A percentile compares a stretch with the other conserved stretches of the same genome.
Evolutionary conservation across 495 filamentous ascomycete genomes (phyloP).

Genomic region (Daldinia concentrica): DNA sequence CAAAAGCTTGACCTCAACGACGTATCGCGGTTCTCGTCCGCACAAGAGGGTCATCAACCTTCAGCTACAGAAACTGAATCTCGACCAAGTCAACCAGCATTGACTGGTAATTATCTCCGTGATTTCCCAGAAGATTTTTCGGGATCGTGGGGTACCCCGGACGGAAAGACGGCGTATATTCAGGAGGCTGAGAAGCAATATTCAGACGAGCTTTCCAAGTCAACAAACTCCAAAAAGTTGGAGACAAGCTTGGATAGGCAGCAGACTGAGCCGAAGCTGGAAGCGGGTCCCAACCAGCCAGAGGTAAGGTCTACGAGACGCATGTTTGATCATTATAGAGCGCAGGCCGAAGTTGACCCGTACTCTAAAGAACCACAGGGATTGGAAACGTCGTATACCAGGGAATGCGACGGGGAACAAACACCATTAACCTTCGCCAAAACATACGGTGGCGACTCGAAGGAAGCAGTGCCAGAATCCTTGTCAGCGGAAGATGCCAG

Average conservation of each 20-base stretch:
- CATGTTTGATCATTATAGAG: constrained; percentile 18
- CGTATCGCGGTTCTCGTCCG: neutral
- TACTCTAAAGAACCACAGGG: constrained; percentile 52
- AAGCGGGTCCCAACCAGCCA: constrained; percentile 43
- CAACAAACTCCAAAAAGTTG: constrained; percentile 37
- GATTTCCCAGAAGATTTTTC: constrained; percentile 60
- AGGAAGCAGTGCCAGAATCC: constrained; percentile 7
- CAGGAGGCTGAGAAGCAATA: constrained; percentile 40
- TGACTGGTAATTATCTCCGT: constrained; percentile 56
- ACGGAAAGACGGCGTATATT: constrained; percentile 18
- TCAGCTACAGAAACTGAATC: neutral
- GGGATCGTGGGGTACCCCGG: constrained; percentile 45
- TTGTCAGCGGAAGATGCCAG: constrained; percentile 8
- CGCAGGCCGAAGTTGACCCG: constrained; percentile 44
- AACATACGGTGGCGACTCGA: constrained; percentile 38
- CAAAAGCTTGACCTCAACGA: constrained; percentile 10
- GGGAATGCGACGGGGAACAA: constrained; percentile 46
- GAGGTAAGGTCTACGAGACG: constrained; percentile 18
- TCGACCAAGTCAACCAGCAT: constrained; percentile 14
- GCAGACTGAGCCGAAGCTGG: constrained; percentile 29
- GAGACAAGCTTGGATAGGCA: constrained; percentile 51
- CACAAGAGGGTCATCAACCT: neutral
- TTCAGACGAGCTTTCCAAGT: constrained; percentile 36
- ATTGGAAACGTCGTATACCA: constrained; percentile 48
- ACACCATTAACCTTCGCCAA: constrained; percentile 39